These are phyloP conservation scores for Cyphellophora europaea DNA, from an alignment of 2,329 filamentous ascomycete species.

Conservation along the genomic window DNA sequence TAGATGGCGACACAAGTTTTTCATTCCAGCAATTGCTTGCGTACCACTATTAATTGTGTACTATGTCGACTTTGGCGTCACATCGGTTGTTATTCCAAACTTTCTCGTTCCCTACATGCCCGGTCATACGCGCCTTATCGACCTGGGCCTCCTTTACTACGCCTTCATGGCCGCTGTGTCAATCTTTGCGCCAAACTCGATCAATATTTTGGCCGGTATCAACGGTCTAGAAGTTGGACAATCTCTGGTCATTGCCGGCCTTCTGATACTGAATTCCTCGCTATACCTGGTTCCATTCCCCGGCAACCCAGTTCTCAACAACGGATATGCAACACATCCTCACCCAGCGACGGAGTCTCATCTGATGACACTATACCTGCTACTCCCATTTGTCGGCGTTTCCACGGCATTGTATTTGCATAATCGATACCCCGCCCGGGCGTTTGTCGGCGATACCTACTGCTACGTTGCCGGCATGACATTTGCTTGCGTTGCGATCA, in stretches of 20 bases:
- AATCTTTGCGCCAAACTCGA: slow-evolving; percentile 97
- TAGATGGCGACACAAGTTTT: slow-evolving; percentile 96
- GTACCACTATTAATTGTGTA: slow-evolving; percentile 94
- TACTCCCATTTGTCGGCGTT: slow-evolving; percentile 89
- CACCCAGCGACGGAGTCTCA: slow-evolving; percentile 95
- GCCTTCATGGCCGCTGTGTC: slow-evolving; percentile 91
- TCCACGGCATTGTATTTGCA: slow-evolving; percentile 77
- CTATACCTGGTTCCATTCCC: slow-evolving; percentile 65
- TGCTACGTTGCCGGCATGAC: slow-evolving; percentile 99
- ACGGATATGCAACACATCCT: slow-evolving; percentile 55
- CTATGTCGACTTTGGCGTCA: slow-evolving; percentile 97
- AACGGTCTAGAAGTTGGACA: slow-evolving; percentile 97
- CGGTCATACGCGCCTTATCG: slow-evolving; percentile 59
- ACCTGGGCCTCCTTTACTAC: slow-evolving; percentile 81
- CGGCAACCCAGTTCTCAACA: slow-evolving; percentile 17
- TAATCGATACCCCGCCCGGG: slow-evolving; percentile 91
- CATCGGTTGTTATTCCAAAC: slow-evolving; percentile 83
- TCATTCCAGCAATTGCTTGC: slow-evolving; percentile 88
- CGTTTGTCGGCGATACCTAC: slow-evolving; percentile 97
- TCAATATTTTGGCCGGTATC: slow-evolving; percentile 99
- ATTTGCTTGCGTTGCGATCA: slow-evolving; percentile 91
- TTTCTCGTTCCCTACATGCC: slow-evolving; percentile 69
- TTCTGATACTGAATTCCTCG: slow-evolving; percentile 77
- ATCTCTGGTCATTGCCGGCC: slow-evolving; percentile 76
- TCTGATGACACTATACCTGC: slow-evolving; percentile 88